Evolutionary conservation across 106 monocot species (phyloP), one percentile per base, ranked within the genome.

Genomic region (Apostasia ramifera): DNA sequence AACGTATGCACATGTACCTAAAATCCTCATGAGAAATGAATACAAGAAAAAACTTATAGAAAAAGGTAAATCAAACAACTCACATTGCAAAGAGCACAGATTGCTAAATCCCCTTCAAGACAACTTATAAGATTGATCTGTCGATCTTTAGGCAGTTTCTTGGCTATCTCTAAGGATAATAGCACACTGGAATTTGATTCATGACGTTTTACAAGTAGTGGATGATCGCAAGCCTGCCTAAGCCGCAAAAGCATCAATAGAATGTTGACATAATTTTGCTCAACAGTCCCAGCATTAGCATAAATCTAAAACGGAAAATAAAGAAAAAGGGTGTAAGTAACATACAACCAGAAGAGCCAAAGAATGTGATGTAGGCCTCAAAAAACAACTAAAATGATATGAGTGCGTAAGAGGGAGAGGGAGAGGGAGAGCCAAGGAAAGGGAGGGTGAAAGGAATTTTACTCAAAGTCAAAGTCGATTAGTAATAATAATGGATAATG

Each of bases 241-340:
- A 95, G 91, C 68, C 91, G 83, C 59, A 95, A 76, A 47, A 95
- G 81, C 95, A 95, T 95, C 78, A 95, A 70, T 66, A 95, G 76
- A 61, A 95, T 95, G 61, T 95, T 95, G 43, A 95, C 91, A 82
- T 95, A 95, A 63, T 95, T 95, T 74, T 95, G 88, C 71, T 91
- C 89, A 61, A 95, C 91, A 26, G 95, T 95, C 40, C 95, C 95
- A 48, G 85, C 88, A 80, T 72, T 88, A 61, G 91, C 95, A 79
- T 95, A 95, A 49, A 80, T 89, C 95, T 95, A 74, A 78, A 55
- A 45, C 2, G 44, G n/a, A 8, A 43, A 44, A 45, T 1, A 42
- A 42, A 45, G 40, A n/a, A 12, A 4, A n/a, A n/a, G 13, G n/a
- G 44, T 1, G 11, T 5, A 39, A 47, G 12, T 47, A 66, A 63